Conservation (phyloP, 1,139 yeast genomes). For the Saccharomyces hybrid region DNA sequence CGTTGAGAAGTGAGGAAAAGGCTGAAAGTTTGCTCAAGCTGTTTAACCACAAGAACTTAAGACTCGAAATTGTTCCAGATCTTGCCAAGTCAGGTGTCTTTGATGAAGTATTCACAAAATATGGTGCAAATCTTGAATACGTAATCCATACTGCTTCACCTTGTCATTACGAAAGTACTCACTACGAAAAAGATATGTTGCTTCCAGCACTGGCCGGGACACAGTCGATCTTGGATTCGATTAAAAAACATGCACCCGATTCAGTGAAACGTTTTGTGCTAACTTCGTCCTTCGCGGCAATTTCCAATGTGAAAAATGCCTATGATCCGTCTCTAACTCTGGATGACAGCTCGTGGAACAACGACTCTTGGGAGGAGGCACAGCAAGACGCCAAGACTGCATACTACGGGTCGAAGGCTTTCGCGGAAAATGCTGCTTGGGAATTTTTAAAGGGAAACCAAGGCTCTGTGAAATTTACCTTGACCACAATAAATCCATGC, state of each 20-base stretch:
- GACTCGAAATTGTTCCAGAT: slow-evolving; percentile 34
- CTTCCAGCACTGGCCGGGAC: slow-evolving; percentile 48
- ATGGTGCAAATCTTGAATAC: slow-evolving; percentile 30
- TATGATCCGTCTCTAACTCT: slow-evolving; percentile 57
- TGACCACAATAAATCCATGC: slow-evolving; percentile 40
- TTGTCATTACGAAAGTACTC: slow-evolving; percentile 26
- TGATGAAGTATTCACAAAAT: slow-evolving; percentile 29
- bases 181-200: slow-evolving; percentile 30
- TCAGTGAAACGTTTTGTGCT: slow-evolving; percentile 43
- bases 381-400: slow-evolving; percentile 28
- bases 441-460: slow-evolving; percentile 33
- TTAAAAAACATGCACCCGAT: slow-evolving; percentile 38
- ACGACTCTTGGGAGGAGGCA: slow-evolving; percentile 33
- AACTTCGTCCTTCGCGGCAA: slow-evolving; percentile 49
- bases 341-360: slow-evolving; percentile 37
- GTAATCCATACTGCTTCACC: slow-evolving; percentile 43
- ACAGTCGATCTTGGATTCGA: slow-evolving; percentile 36
- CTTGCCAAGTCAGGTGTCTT: slow-evolving; percentile 33
- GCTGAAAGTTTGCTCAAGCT: slow-evolving; percentile 21
- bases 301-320: slow-evolving; percentile 41
- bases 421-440: slow-evolving; percentile 49
- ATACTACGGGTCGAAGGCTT: slow-evolving; percentile 40
- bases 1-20: slow-evolving; percentile 34
- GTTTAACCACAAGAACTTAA: slow-evolving; percentile 27
- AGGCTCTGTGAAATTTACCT: slow-evolving; percentile 34